phyloP scores from a whole-genome alignment of 352 stramenopile species.

The Stramenopiles sp. region DNA sequence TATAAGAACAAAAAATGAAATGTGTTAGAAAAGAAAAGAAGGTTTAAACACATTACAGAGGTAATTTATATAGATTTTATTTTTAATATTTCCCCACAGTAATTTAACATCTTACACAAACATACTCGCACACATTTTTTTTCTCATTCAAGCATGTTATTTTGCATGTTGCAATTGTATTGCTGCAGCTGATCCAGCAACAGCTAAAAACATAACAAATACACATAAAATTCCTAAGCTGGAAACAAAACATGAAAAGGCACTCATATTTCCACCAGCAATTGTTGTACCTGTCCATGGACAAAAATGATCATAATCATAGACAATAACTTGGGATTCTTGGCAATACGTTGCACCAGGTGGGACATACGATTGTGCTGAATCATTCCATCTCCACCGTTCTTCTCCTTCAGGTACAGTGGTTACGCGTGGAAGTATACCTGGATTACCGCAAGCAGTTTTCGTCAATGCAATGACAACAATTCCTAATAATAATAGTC shows the following conservation, averaged over 20 bases:
- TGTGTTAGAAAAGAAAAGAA: no score
- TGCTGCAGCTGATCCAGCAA: background rate
- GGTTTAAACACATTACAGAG: no score
- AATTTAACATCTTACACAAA: no score
- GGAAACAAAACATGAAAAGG: constrained; percentile 39
- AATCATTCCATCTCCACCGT: constrained; percentile 37
- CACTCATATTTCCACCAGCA: constrained; percentile 31
- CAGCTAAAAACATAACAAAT: constrained; percentile 17
- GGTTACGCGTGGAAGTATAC: constrained; percentile 28
- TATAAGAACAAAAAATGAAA: no score
- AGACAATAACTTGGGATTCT: constrained; percentile 33
- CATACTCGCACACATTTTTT: no score
- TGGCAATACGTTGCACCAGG: constrained; percentile 38
- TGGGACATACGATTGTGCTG: constrained; percentile 34
- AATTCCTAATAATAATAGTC: constrained; percentile 22
- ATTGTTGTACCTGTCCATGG: constrained; percentile 41
- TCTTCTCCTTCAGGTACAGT: constrained; percentile 18
- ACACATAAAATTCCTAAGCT: constrained; percentile 38
- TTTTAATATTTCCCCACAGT: no score
- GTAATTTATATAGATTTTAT: no score
- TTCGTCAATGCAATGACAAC: constrained; percentile 29
- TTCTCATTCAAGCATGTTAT: no score
- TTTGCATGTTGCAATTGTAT: no score
- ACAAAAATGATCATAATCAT: constrained; percentile 45
- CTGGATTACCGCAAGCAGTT: constrained; percentile 36